A percentile compares a stretch with the other conserved stretches of the same genome.
Conservation (phyloP, 129 eudicot species). For the Dittrichia graveolens region DNA sequence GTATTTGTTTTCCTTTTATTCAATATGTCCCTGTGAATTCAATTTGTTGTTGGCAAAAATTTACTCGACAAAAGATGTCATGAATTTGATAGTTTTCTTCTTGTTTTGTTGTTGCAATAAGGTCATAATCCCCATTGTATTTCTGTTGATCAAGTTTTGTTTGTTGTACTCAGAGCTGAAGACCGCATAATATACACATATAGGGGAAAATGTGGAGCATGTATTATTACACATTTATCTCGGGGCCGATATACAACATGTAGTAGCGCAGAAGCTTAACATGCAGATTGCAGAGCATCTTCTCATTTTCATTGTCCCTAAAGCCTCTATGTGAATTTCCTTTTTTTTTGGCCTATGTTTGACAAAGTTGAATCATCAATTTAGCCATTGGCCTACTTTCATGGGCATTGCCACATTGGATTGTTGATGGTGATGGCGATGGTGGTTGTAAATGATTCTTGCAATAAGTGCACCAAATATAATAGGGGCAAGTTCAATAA, state of each 20-base stretch:
- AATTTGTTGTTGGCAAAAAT: too few species aligned
- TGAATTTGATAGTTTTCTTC: not conserved
- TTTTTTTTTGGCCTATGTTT: slow-evolving; percentile 10
- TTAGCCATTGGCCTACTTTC: slow-evolving; percentile 11
- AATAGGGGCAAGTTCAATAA: not conserved
- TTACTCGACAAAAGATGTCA: not conserved
- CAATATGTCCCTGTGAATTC: too few species aligned
- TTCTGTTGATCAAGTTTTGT: not conserved
- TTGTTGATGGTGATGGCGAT: not conserved
- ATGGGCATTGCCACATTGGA: slow-evolving; percentile 8
- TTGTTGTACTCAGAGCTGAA: slow-evolving; percentile 7
- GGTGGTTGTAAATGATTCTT: slow-evolving; percentile 30
- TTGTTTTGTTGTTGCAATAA: not conserved
- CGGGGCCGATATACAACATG: not conserved
- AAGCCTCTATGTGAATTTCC: slow-evolving; percentile 5
- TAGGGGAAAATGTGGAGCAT: slow-evolving; percentile 7
- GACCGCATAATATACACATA: slow-evolving; percentile 4
- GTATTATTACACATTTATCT: slow-evolving; percentile 7
- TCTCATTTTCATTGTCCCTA: slow-evolving; percentile 13
- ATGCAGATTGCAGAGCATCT: slow-evolving; percentile 30
- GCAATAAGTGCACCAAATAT: slow-evolving; percentile 10
- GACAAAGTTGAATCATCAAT: not conserved
- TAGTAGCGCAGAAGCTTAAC: slow-evolving; percentile 34
- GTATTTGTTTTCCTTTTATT: too few species aligned
- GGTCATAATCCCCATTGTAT: not conserved